Evolutionary conservation across 1,139 yeast genomes (phyloP), one percentile per base, ranked within the genome.

Genomic region (Kodamaea sp.): DNA sequence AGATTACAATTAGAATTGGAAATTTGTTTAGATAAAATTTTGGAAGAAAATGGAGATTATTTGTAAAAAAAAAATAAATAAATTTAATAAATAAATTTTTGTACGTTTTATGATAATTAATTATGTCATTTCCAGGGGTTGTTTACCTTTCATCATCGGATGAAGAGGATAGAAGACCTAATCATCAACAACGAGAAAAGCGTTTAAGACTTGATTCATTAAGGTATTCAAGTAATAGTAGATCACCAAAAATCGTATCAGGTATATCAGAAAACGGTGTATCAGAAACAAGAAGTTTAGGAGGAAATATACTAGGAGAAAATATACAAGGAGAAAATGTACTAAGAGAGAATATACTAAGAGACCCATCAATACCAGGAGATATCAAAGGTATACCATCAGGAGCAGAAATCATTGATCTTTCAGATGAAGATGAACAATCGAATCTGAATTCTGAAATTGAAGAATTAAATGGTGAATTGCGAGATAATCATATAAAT

Each of bases 1-100:
- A 53, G 75, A 39, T 60, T 69, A 38, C 45, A 50, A 37, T 43
- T 38, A 46, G 78, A 78, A 50, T 63, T 75, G 50, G 67, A 62
- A 29, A 63, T 67, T 11, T 67, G 75, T 40, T 63, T 69, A 48
- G 71, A 67, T 45, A 65, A 73, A 50, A 73, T 75, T 24, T 65
- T 67, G 34, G 76, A 70, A 49, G 79, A 73, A 51, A 75, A 73
- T 43, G 82, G 81, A 15, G 82, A 73, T 42, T 34, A 44, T 38
- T 50, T 57, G 42, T 52, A 41, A 30, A 25, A 20, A 32, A n/a
- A 15, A 24, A 23, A 11, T 25, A 29, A 24, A 15, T 25, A 29
- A 29, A 23, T n/a, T 25, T 28, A 35, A n/a, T 23, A n/a, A 29
- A 25, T 11, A 29, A 15, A n/a, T 12, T 29, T 31, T 24, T 35